Evolutionary conservation across 176 grass and related monocot genomes (phyloP), one percentile per base, ranked within the genome.

Genomic region (Oryza coarctata): DNA sequence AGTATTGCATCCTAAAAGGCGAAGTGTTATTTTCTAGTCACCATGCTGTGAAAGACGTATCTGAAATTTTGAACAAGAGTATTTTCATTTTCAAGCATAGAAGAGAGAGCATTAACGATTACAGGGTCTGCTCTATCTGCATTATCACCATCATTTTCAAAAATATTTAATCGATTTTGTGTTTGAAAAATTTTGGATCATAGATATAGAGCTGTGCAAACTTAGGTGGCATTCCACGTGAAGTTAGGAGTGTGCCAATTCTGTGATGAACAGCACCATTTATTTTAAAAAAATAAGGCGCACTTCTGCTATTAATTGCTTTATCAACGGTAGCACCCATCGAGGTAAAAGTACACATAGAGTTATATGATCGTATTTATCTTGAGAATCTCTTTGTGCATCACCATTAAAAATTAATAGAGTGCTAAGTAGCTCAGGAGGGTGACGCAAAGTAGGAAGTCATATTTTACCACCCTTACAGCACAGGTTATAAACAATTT

Each of bases 211-310:
- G 4, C 11, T 82, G 25, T 0, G 67, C 66, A 72, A 82, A 82
- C 25, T 52, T 71, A 3, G 79, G 65, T 0, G 1, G 6, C 3
- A 1, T 2, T 9, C 32, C 63, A 36, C 38, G 32, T 2, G 6
- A 2, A 6, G 79, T 68, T 0, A 83, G 12, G 2, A 83, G 44
- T 43, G 50, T 49, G 1, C 32, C 32, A 33, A 33, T 33, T 4
- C 32, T 33, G 4, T 33, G 32, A 4, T 33, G 60, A 1, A 23
- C 33, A 41, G 64, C 30, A 10, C 81, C 47, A 29, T 50, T 58
- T 0, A 84, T 34, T 12, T 65, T 63, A 30, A 84, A 84, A 9
- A 84, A 20, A 63, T 63, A 84, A 10, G 81, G 70, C 8, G 30
- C 31, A 26, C 17, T 18, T 0, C 70, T 70, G 25, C 17, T 45